Conservation (phyloP, 257 asterid genomes). For the Misopates orontium region DNA sequence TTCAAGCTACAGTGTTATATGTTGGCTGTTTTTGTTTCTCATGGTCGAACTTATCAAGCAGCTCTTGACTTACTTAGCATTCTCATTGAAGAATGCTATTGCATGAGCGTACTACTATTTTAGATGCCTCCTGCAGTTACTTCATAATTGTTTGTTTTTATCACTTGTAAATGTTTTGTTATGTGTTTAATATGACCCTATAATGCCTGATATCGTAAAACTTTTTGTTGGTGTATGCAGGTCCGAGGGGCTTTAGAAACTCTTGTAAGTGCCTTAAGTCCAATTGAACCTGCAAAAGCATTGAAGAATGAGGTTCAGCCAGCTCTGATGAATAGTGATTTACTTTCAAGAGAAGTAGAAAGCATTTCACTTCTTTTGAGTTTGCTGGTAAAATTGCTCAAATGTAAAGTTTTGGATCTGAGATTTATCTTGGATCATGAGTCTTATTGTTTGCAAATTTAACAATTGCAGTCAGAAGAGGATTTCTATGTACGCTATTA, state of each 20-base stretch:
- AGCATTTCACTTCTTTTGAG: slow-evolving; percentile 86
- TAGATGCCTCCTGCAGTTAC: too few species aligned
- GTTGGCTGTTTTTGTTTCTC: too few species aligned
- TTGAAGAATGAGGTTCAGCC: slow-evolving; percentile 80
- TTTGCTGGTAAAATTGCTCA: slow-evolving; percentile 65
- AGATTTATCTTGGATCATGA: slow-evolving; percentile 20
- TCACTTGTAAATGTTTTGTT: too few species aligned
- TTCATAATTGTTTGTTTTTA: too few species aligned
- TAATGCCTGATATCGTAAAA: too few species aligned
- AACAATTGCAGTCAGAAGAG: slow-evolving; percentile 74
- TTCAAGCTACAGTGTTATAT: too few species aligned
- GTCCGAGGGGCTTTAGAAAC: slow-evolving; percentile 91
- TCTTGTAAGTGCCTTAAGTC: slow-evolving; percentile 75
- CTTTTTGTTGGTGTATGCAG: slow-evolving; percentile 44
- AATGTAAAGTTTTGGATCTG: slow-evolving; percentile 17
- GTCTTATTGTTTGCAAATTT: slow-evolving; percentile 33
- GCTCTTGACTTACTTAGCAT: too few species aligned
- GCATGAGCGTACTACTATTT: too few species aligned
- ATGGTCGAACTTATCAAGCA: too few species aligned
- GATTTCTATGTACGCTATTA: slow-evolving; percentile 92
- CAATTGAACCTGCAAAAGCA: slow-evolving; percentile 60
- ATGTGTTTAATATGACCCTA: neutral
- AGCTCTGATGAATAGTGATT: slow-evolving; percentile 79
- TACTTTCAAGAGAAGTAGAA: slow-evolving; percentile 84
- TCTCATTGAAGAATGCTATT: too few species aligned